A percentile compares a stretch with the other conserved stretches of the same genome.
phyloP scores from a whole-genome alignment of 345 rosid species.

The Draba incana region DNA sequence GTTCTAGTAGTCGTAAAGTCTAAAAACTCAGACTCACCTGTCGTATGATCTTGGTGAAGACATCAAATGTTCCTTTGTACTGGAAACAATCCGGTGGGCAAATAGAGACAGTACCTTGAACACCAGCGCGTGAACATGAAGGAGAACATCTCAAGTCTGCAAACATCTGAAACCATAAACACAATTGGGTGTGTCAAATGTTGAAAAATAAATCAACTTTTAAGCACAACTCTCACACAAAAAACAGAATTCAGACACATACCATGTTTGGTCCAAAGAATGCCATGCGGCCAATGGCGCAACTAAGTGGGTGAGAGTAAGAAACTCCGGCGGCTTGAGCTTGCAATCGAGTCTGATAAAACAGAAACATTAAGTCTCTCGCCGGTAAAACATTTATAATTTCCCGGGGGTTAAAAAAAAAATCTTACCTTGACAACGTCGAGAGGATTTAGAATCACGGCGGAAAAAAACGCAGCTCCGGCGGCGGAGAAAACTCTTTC shows the following conservation, averaged over 20 bases:
- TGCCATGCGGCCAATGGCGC: conserved; percentile 77
- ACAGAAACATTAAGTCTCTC: background rate
- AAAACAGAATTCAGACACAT: conserved; percentile 10
- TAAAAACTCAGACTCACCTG: conserved; percentile 63
- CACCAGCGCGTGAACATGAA: conserved; percentile 89
- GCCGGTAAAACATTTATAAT: conserved; percentile 2
- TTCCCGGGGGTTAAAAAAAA: background rate
- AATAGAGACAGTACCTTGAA: conserved; percentile 95
- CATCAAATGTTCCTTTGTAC: conserved; percentile 96
- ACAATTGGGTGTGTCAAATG: background rate
- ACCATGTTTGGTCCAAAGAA: conserved; percentile 95
- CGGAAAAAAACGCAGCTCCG: conserved; percentile 90
- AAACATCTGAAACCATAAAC: conserved; percentile 65
- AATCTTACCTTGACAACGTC: conserved; percentile 82
- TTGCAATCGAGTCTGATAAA: conserved; percentile 84
- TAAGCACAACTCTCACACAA: too few species aligned
- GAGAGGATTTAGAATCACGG: conserved; percentile 85
- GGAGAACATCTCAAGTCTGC: conserved; percentile 96
- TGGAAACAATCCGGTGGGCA: conserved; percentile 99
- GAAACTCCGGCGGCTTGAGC: conserved; percentile 94
- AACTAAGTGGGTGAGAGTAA: conserved; percentile 92
- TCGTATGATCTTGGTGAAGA: conserved; percentile 80
- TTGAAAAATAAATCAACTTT: background rate
- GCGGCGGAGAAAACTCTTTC: conserved; percentile 90
- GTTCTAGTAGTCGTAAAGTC: background rate